Evolutionary conservation across 2,329 filamentous ascomycete genomes (phyloP), one percentile per base, ranked within the genome.

Genomic region (Neopestalotiopsis clavispora): DNA sequence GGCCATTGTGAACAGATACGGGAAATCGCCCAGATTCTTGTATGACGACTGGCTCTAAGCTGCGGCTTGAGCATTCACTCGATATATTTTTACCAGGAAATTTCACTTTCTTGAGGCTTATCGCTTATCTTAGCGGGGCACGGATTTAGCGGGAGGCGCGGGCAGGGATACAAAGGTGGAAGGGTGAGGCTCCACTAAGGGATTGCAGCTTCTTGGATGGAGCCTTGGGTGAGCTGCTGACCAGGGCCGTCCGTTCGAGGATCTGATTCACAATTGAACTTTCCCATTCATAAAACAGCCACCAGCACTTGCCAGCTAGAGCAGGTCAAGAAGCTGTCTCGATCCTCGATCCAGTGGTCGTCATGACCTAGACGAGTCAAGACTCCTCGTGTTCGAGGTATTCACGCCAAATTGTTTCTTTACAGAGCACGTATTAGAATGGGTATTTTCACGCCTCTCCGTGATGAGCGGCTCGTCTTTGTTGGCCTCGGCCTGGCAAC

Each of bases 1-100:
- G 74, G 95, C 91, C 96, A 99, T 99, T 67, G 75, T 83, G 77
- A 67, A 30, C 65, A 60, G 20, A 59, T 30, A 34, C 38, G 45
- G 49, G 28, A 60, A 23, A 20, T 5, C 49, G 12, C 42, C 62
- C 40, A 30, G n/a, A 45, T 23, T 30, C 38, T 52, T 23, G n/a
- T n/a, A n/a, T n/a, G 45, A 17, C 17, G 45, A 34, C 38, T 38
- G 34, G 13, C n/a, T 45, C 49, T 30, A 2, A 12, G 42, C 28
- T 20, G 20, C 52, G 34, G 20, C 13, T 23, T 28, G 32, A 49
- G 30, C 30, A 30, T n/a, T 49, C 34, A 23, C 64, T 38, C 56
- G 32, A 67, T n/a, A 59, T 67, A 42, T 67, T 67, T 67, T 67
- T 67, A 14, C 45, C 30, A 49, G 56, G 56, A 67, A 66, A 66